These are phyloP conservation scores for Stachybotrys chlorohalonatus DNA, from an alignment of 2,329 filamentous ascomycete genomes.

Conservation along the genomic window DNA sequence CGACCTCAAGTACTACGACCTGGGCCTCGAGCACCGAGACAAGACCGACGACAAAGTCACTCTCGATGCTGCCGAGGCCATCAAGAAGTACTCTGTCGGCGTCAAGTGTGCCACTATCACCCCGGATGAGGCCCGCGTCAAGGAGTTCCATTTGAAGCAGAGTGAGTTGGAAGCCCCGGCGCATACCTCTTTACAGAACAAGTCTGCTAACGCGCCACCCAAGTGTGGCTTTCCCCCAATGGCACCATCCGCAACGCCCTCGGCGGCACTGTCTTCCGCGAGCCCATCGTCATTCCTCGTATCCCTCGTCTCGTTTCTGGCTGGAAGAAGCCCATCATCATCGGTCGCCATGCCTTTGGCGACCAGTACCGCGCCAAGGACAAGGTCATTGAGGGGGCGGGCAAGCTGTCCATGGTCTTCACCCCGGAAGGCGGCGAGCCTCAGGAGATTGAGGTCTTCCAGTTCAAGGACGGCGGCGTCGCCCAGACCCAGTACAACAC, in stretches of 20 bases:
- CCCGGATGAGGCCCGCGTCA: slow-evolving; percentile 88
- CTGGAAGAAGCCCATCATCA: slow-evolving; percentile 99
- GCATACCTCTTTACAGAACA: slow-evolving; percentile 4
- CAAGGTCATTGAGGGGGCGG: slow-evolving; percentile 69
- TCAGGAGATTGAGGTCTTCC: slow-evolving; percentile 79
- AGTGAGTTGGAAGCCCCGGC: slow-evolving; percentile 45
- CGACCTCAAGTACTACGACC: slow-evolving; percentile 96
- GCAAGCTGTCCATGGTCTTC: slow-evolving; percentile 91
- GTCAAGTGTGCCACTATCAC: slow-evolving; percentile 99
- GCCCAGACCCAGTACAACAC: slow-evolving; percentile 98
- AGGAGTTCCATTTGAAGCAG: slow-evolving; percentile 98
- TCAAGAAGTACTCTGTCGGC: slow-evolving; percentile 97
- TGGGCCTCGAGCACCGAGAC: slow-evolving; percentile 90
- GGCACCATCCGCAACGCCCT: slow-evolving; percentile 71
- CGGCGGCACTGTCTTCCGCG: slow-evolving; percentile 96
- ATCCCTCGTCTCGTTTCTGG: slow-evolving; percentile 90
- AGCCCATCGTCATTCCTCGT: slow-evolving; percentile 91
- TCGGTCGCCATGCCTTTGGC: slow-evolving; percentile 95
- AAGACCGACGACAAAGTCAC: slow-evolving; percentile 96
- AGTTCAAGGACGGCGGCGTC: slow-evolving; percentile 83
- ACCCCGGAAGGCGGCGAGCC: slow-evolving; percentile 77
- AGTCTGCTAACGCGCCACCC: not conserved
- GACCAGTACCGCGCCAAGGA: slow-evolving; percentile 99
- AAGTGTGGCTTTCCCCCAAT: slow-evolving; percentile 98
- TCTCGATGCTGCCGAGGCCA: slow-evolving; percentile 87